Percentiles rank a stretch among this genome's conserved stretches.
phyloP scores from a whole-genome alignment of 2,329 filamentous ascomycete genomes.

The Sclerotinia spermophila region DNA sequence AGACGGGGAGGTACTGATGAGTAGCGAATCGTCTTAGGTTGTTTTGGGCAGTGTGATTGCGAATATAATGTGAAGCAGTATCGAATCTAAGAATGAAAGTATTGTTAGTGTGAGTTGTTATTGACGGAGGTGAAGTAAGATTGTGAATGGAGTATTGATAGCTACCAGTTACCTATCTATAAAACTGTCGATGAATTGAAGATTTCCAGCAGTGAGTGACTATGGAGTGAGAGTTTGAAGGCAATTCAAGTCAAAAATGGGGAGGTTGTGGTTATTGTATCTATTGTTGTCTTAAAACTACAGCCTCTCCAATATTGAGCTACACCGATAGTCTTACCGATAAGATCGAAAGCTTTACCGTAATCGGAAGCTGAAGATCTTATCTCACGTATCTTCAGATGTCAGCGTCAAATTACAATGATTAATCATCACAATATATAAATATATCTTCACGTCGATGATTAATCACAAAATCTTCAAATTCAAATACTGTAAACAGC shows the following conservation, averaged over 20 bases:
- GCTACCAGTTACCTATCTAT: background rate
- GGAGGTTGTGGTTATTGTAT: background rate
- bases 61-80: background rate
- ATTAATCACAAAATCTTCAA: background rate
- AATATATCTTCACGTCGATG: background rate
- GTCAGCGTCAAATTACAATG: background rate
- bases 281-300: background rate
- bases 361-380: background rate
- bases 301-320: conserved; percentile 7
- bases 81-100: conserved; percentile 24
- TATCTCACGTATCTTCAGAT: background rate
- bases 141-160: background rate
- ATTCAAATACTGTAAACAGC: background rate
- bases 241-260: background rate
- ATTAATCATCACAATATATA: background rate
- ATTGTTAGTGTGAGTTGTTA: background rate
- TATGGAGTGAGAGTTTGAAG: no score
- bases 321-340: conserved; percentile 9
- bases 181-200: background rate
- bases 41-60: background rate
- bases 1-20: background rate
- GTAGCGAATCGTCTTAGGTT: background rate
- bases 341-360: background rate
- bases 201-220: background rate
- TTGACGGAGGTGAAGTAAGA: background rate